A percentile compares a stretch with the other conserved stretches of the same genome.
These are phyloP conservation scores for Aspergillus sp. DNA, from an alignment of 2,329 filamentous ascomycete species.

Conservation along the genomic window DNA sequence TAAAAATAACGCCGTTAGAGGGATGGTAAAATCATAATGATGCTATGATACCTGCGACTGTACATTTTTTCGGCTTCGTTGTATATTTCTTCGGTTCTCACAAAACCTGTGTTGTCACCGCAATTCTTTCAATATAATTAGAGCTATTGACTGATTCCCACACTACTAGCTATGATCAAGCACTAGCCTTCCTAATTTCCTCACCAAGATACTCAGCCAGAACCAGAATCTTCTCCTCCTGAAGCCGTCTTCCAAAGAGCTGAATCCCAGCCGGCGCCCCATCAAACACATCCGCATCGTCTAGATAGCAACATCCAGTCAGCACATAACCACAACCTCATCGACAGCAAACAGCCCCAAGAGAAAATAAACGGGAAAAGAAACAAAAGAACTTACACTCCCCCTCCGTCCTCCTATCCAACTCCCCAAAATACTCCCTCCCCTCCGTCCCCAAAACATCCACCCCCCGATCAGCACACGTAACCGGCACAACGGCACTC, in stretches of 20 bases:
- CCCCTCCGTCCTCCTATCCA: constrained; percentile 49
- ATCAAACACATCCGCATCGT: constrained; percentile 53
- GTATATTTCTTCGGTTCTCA: background rate
- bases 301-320: constrained; percentile 28
- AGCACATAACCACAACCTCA: background rate
- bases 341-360: constrained; percentile 9
- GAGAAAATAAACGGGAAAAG: background rate
- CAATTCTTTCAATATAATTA: background rate
- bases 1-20: constrained; percentile 57
- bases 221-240: constrained; percentile 54
- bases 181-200: background rate
- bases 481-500: constrained; percentile 57
- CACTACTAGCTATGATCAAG: background rate
- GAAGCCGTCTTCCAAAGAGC: constrained; percentile 51
- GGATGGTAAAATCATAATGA: constrained; percentile 28
- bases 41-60: background rate
- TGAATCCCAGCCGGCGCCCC: constrained; percentile 53
- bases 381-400: constrained; percentile 47
- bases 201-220: constrained; percentile 45
- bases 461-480: constrained; percentile 52
- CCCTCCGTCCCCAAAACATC: constrained; percentile 46
- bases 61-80: background rate
- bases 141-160: too few species aligned
- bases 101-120: background rate
- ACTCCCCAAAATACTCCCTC: constrained; percentile 40